Evolutionary conservation across 352 stramenopile species (phyloP).

Genomic region (Phytophthora capsici): DNA sequence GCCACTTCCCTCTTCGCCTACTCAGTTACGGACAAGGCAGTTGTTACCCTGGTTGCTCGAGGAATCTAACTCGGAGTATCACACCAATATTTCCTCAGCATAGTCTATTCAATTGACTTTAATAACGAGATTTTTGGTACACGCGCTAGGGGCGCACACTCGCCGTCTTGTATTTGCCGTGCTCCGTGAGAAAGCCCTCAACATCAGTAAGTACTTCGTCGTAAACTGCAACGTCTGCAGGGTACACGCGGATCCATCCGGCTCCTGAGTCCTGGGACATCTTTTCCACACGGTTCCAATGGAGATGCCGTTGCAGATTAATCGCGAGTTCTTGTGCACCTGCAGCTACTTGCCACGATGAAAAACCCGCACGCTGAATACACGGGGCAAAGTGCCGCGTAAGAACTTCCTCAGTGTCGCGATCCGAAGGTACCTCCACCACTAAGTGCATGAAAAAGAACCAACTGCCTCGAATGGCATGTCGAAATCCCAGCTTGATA

Average conservation of each 20-base stretch:
- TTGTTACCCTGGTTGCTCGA: slow-evolving; percentile 78
- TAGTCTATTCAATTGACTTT: slow-evolving; percentile 32
- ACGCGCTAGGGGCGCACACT: slow-evolving; percentile 31
- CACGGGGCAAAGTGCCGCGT: slow-evolving; percentile 74
- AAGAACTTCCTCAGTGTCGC: slow-evolving; percentile 66
- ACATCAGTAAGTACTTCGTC: slow-evolving; percentile 80
- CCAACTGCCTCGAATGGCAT: slow-evolving; percentile 82
- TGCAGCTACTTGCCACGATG: slow-evolving; percentile 83
- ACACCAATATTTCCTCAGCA: slow-evolving; percentile 1
- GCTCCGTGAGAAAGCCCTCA: slow-evolving; percentile 68
- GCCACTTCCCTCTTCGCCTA: slow-evolving; percentile 85
- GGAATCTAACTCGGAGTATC: slow-evolving; percentile 48
- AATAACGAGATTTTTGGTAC: slow-evolving; percentile 12
- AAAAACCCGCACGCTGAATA: slow-evolving; percentile 85
- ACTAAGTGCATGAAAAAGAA: slow-evolving; percentile 88
- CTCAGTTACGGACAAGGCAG: slow-evolving; percentile 79
- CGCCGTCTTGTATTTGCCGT: slow-evolving; percentile 45
- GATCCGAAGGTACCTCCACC: slow-evolving; percentile 60
- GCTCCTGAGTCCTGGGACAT: slow-evolving; percentile 88
- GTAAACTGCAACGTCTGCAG: slow-evolving; percentile 74
- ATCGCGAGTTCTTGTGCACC: slow-evolving; percentile 89
- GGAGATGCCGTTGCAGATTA: slow-evolving; percentile 85
- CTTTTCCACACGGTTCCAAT: slow-evolving; percentile 90
- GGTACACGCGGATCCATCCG: slow-evolving; percentile 89
- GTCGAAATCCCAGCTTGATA: slow-evolving; percentile 70